Percentiles rank a stretch among this genome's conserved stretches.
Conservation (phyloP, 78 protist genomes). For the Anaeramoeba flamelloides region DNA sequence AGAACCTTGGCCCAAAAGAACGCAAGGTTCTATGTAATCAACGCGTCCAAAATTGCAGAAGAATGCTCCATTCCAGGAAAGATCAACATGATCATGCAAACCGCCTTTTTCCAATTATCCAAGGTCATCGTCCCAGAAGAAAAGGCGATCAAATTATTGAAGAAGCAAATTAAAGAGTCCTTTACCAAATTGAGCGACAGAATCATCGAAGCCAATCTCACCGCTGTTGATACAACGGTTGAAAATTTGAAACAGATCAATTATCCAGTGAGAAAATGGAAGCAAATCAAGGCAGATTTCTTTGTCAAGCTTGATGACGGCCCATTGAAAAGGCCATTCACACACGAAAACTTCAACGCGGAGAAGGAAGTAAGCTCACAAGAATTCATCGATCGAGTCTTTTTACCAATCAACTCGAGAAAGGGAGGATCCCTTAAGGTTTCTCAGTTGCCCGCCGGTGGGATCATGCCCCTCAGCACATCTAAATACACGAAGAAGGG, state of each 20-base stretch:
- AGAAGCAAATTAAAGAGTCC: constrained; percentile 23
- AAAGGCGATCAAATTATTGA: constrained; percentile 33
- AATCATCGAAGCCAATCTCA: constrained; percentile 32
- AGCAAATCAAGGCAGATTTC: not conserved
- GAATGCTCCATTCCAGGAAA: constrained; percentile 16
- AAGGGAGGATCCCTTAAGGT: not conserved
- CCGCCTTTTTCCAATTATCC: constrained; percentile 44
- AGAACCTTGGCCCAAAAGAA: constrained; percentile 22
- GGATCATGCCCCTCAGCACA: not conserved
- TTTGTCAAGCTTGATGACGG: not conserved
- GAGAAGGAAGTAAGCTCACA: not conserved
- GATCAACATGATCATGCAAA: constrained; percentile 53
- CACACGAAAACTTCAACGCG: not conserved
- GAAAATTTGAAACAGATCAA: constrained; percentile 10
- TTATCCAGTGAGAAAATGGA: not conserved
- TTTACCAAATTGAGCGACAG: constrained; percentile 36
- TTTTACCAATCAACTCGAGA: not conserved
- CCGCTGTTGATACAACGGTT: constrained; percentile 30
- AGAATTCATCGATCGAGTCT: not conserved
- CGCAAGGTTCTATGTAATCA: constrained; percentile 29
- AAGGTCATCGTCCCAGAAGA: constrained; percentile 39
- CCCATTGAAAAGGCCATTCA: not conserved
- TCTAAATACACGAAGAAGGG: not conserved
- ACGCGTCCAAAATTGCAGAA: constrained; percentile 34
- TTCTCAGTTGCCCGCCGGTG: not conserved